These are phyloP conservation scores for Scedosporium dehoogii DNA, from an alignment of 2,329 filamentous ascomycete species.

Conservation along the genomic window DNA sequence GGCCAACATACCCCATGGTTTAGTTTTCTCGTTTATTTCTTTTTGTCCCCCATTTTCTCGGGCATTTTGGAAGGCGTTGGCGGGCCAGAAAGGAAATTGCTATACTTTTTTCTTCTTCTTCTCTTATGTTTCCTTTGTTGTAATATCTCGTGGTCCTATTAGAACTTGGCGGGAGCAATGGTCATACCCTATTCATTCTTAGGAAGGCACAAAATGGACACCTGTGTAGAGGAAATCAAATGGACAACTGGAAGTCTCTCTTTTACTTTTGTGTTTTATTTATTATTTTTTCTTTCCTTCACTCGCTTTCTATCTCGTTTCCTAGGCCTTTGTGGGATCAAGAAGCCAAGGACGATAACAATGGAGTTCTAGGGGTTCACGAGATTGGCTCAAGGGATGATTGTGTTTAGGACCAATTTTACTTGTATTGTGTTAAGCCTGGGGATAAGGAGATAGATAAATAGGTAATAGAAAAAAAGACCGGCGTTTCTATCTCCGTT, in stretches of 20 bases:
- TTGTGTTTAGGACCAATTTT: too few species aligned
- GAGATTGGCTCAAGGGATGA: background rate
- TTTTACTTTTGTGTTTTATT: background rate
- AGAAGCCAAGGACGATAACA: background rate
- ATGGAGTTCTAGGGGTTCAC: background rate
- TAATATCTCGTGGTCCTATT: background rate
- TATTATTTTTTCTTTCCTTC: background rate
- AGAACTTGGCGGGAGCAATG: background rate
- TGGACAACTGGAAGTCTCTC: background rate
- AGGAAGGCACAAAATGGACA: background rate
- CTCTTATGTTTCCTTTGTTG: conserved; percentile 2
- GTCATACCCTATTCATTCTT: background rate
- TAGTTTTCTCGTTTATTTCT: background rate
- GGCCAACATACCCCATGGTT: background rate
- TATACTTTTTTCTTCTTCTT: background rate
- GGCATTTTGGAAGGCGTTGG: too few species aligned
- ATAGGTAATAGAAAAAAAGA: background rate
- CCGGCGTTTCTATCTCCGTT: background rate
- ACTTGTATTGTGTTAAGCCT: too few species aligned
- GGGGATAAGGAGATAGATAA: background rate
- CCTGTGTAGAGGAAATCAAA: background rate
- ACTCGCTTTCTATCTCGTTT: background rate
- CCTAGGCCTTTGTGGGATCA: background rate
- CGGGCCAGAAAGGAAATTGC: background rate
- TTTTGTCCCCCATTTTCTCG: too few species aligned